Percentiles rank a stretch among this genome's conserved stretches.
These are phyloP conservation scores for Aspergillus thermomutatus DNA, from an alignment of 2,329 filamentous ascomycete species.

Conservation along the genomic window DNA sequence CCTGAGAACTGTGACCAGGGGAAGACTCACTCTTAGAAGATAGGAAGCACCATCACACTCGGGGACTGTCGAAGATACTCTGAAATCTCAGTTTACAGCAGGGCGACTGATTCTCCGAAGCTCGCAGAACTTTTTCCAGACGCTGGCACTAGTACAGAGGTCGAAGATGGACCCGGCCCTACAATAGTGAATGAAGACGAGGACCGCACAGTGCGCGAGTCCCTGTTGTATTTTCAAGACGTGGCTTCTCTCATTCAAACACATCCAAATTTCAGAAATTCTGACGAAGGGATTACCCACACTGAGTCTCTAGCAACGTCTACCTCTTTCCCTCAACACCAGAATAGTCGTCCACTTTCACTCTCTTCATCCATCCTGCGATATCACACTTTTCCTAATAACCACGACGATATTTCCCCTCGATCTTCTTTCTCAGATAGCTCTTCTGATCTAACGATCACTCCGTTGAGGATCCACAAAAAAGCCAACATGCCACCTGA, in stretches of 20 bases:
- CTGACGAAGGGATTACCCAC: neutral
- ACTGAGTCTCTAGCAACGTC: neutral
- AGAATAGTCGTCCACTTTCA: neutral
- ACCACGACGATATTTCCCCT: neutral
- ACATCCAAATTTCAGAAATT: constrained; percentile 2
- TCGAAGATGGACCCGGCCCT: neutral
- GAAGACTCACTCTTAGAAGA: neutral
- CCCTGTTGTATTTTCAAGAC: constrained; percentile 5
- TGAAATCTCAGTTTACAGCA: neutral
- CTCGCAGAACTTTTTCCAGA: neutral
- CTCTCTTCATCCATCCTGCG: neutral
- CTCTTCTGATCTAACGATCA: constrained; percentile 1
- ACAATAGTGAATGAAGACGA: constrained; percentile 9
- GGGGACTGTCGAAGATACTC: neutral
- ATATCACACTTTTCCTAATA: neutral
- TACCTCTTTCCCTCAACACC: neutral
- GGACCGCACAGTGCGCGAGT: constrained; percentile 2
- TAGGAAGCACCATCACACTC: neutral
- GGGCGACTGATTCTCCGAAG: neutral
- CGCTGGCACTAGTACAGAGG: neutral
- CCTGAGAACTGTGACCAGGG: neutral
- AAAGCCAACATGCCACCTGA: neutral
- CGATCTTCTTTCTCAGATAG: constrained; percentile 1
- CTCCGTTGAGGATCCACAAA: neutral
- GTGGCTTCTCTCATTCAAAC: constrained; percentile 6